Base-by-base conservation (phyloP, 192 early-diverging fungal species). In the Gigaspora rosea region DNA sequence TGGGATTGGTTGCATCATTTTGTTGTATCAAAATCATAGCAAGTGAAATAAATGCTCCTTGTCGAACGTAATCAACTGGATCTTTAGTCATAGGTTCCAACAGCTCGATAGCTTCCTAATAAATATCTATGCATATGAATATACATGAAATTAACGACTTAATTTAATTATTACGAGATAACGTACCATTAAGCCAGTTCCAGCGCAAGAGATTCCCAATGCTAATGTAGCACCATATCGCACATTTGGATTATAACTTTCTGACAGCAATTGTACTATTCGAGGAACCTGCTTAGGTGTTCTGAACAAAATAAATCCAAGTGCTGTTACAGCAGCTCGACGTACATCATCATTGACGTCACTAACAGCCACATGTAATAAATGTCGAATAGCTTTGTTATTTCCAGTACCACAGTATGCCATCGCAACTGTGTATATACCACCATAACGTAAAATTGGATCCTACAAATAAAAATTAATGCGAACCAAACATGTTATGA, bases 311-410 rank as follows among this genome's bases (percentile, higher is more conserved):
- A 99, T 87, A 79, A 99, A 99, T 8, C 98, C 98, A 41, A 99
- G 91, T 0, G 95, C 91, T 7, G 94, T 98, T 51, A 98, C 98
- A 12, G 98, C 96, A 2, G 98, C 97, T n/a, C 98, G 90, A 35
- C 98, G 91, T n/a, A 99, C 97, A 81, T 99, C 98, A 76, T 99
- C 98, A 80, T 96, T 98, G 57, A 98, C 98, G 80, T 99, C 98
- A 63, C 91, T 93, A 6, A 99, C 98, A 63, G 98, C 97, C 58
- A 99, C 92, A 81, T 99, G 98, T 50, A 99, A 91, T 69, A 98
- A 89, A 41, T 91, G 89, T 46, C 92, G 89, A 64, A 99, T 95
- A 4, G 96, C 97, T 82, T 93, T 94, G 88, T 99, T 99, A 87
- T 94, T 98, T 49, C 96, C 94, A 6, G 98, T 99, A 47, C 96